phyloP scores from a whole-genome alignment of 768 basidiomycete genomes.

The Termitomyces heimii region DNA sequence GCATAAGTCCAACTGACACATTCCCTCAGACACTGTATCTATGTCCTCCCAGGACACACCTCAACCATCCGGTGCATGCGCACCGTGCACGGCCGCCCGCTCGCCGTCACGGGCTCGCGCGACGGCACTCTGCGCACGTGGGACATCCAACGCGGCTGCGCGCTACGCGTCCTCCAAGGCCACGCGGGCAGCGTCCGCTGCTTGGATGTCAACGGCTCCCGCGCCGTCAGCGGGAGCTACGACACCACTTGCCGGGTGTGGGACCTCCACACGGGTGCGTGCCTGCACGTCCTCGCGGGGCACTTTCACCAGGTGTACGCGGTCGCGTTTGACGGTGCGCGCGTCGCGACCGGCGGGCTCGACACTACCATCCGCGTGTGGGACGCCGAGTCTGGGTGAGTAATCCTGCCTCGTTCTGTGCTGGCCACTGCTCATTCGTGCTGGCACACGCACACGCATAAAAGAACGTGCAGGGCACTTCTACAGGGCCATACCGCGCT shows the following conservation, averaged over 20 bases:
- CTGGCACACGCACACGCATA: not conserved
- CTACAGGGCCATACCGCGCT: constrained; percentile 90
- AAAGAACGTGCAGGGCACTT: constrained; percentile 74
- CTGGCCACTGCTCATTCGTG: no score
- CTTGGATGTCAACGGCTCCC: constrained; percentile 80
- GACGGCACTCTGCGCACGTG: constrained; percentile 86
- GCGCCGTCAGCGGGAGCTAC: constrained; percentile 89
- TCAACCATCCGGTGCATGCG: constrained; percentile 91
- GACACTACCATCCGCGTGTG: constrained; percentile 94
- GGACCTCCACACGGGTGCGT: constrained; percentile 87
- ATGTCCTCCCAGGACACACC: constrained; percentile 76
- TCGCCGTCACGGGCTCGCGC: constrained; percentile 87
- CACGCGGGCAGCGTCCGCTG: constrained; percentile 83
- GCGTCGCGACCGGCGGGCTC: constrained; percentile 81
- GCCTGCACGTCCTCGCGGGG: constrained; percentile 73
- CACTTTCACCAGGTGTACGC: constrained; percentile 89
- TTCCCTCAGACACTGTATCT: constrained; percentile 52
- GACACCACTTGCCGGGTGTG: constrained; percentile 88
- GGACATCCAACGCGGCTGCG: constrained; percentile 81
- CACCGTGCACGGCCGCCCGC: constrained; percentile 78
- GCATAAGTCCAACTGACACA: not conserved
- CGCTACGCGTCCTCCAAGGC: constrained; percentile 62
- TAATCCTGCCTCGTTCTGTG: constrained; percentile 3
- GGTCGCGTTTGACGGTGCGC: constrained; percentile 82
- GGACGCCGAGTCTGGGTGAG: constrained; percentile 82